Percentiles rank a stretch among this genome's conserved stretches.
These are phyloP conservation scores for Suillus discolor DNA, from an alignment of 768 basidiomycete species.

Conservation along the genomic window DNA sequence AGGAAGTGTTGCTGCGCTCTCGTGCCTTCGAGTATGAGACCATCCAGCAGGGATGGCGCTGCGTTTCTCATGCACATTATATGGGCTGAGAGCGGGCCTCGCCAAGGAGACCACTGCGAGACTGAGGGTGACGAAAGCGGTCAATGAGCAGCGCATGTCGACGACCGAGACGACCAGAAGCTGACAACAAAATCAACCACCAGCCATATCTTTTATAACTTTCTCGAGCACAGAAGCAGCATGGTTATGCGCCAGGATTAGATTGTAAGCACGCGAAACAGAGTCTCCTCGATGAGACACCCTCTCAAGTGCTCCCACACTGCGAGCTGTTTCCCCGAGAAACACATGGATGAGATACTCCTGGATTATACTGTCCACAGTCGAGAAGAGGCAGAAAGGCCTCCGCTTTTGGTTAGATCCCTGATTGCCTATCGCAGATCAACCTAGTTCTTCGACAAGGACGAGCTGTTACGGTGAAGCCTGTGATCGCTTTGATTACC, in stretches of 20 bases:
- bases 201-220: constrained; percentile 14
- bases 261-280: constrained; percentile 50
- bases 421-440: background rate
- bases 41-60: constrained; percentile 37
- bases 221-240: constrained; percentile 8
- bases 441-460: background rate
- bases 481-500: background rate
- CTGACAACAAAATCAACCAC: background rate
- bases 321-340: constrained; percentile 1
- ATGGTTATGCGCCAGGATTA: constrained; percentile 13
- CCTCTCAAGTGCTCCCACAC: constrained; percentile 1
- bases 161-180: background rate
- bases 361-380: background rate
- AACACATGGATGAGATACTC: background rate
- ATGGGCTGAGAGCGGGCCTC: constrained; percentile 19
- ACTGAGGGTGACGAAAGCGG: constrained; percentile 17
- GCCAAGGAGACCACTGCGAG: constrained; percentile 23
- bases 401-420: background rate
- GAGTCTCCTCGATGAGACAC: constrained; percentile 47
- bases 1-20: constrained; percentile 29
- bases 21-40: constrained; percentile 39
- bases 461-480: background rate
- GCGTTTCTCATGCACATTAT: constrained; percentile 44
- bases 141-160: constrained; percentile 17
- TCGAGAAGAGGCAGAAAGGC: background rate